phyloP scores from a whole-genome alignment of 2,329 filamentous ascomycete species.

The Aspergillus aculeatinus region DNA sequence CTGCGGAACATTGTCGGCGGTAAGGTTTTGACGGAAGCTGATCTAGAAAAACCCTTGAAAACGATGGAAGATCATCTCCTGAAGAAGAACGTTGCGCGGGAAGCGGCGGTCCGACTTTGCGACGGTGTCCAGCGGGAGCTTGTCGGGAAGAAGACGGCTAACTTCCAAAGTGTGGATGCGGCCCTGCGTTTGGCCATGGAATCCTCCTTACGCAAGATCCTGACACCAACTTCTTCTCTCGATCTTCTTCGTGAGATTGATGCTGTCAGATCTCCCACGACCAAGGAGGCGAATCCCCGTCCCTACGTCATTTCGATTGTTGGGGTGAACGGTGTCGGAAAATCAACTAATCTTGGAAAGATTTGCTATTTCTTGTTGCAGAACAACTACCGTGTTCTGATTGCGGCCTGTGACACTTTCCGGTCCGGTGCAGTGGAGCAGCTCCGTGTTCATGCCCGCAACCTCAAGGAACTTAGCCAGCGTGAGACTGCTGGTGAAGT shows the following conservation, averaged over 20 bases:
- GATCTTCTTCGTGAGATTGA: slow-evolving; percentile 94
- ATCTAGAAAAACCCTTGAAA: slow-evolving; percentile 88
- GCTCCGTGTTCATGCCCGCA: slow-evolving; percentile 89
- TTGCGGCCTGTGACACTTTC: slow-evolving; percentile 95
- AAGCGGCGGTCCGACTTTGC: slow-evolving; percentile 87
- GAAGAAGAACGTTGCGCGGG: slow-evolving; percentile 92
- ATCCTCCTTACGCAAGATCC: slow-evolving; percentile 86
- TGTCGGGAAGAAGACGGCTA: slow-evolving; percentile 85
- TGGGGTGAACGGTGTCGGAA: slow-evolving; percentile 96
- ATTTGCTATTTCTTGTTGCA: slow-evolving; percentile 97
- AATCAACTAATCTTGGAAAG: slow-evolving; percentile 96
- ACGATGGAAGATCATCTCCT: slow-evolving; percentile 94
- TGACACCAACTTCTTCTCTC: slow-evolving; percentile 91
- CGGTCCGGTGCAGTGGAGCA: slow-evolving; percentile 96
- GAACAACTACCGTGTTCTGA: slow-evolving; percentile 93
- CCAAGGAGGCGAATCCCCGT: slow-evolving; percentile 63
- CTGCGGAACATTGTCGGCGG: slow-evolving; percentile 95
- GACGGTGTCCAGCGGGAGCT: slow-evolving; percentile 89
- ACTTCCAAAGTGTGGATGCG: slow-evolving; percentile 82
- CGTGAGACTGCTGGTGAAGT: slow-evolving; percentile 79
- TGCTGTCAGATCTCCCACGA: slow-evolving; percentile 66
- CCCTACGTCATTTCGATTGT: slow-evolving; percentile 98
- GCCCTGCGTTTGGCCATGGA: slow-evolving; percentile 87
- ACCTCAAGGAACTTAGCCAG: slow-evolving; percentile 81
- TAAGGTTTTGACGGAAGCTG: slow-evolving; percentile 83